Evolutionary conservation across 192 early-diverging fungal genomes (phyloP).

Genomic region (Cladochytrium replicatum): DNA sequence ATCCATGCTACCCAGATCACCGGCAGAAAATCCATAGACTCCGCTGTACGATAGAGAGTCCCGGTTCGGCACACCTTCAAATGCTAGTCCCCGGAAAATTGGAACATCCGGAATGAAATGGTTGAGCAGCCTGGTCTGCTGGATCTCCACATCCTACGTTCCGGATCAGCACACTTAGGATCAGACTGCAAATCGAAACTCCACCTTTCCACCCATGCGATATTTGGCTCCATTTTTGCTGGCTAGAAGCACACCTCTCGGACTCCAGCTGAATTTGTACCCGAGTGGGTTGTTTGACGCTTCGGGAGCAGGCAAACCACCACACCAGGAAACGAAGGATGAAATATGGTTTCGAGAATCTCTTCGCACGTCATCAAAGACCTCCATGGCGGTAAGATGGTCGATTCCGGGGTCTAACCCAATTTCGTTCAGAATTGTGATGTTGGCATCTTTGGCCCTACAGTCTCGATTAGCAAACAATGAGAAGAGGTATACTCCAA

Average conservation of each 20-base stretch:
- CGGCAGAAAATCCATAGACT: conserved; percentile 75
- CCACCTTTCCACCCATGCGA: conserved; percentile 60
- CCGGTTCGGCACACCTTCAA: conserved; percentile 92
- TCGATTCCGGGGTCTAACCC: conserved; percentile 98
- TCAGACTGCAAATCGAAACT: neutral
- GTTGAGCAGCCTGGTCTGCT: conserved; percentile 58
- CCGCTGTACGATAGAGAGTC: conserved; percentile 84
- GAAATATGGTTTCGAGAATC: conserved; percentile 57
- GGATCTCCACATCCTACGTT: conserved; percentile 47
- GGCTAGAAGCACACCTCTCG: conserved; percentile 78
- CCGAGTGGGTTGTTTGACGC: conserved; percentile 93
- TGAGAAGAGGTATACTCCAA: conserved; percentile 1
- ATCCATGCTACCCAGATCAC: conserved; percentile 54
- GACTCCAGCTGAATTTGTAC: conserved; percentile 97
- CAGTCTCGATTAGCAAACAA: neutral
- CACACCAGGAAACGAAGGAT: conserved; percentile 92
- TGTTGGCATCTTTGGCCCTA: conserved; percentile 73
- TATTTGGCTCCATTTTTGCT: conserved; percentile 76
- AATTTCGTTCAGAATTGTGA: conserved; percentile 96
- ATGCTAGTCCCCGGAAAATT: conserved; percentile 76
- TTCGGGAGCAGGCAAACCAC: conserved; percentile 96
- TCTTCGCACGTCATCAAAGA: conserved; percentile 79
- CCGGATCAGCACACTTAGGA: too few relatives aligned
- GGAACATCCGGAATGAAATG: conserved; percentile 61
- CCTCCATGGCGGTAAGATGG: conserved; percentile 69